Evolutionary conservation across 1,284 basidiomycete genomes (phyloP).

Genomic region (Porodaedalea pini): DNA sequence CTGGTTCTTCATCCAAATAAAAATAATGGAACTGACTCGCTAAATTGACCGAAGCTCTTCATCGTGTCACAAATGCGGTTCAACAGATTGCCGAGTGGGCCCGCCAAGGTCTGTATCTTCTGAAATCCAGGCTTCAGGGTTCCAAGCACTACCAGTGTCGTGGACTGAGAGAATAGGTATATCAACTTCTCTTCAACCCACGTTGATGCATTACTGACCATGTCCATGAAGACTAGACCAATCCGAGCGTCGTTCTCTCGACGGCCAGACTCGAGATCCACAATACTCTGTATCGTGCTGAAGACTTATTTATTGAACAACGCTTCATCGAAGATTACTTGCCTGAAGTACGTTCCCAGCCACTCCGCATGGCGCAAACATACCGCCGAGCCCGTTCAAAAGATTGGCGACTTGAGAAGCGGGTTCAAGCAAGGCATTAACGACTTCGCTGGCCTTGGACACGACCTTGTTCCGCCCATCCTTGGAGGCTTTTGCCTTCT

Average conservation of each 20-base stretch:
- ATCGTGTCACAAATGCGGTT: slow-evolving; percentile 14
- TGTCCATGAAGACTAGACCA: slow-evolving; percentile 18
- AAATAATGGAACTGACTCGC: slow-evolving; percentile 16
- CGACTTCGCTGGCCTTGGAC: slow-evolving; percentile 21
- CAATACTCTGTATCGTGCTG: slow-evolving; percentile 12
- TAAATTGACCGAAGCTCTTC: slow-evolving; percentile 23
- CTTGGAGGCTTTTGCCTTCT: slow-evolving; percentile 18
- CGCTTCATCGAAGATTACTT: slow-evolving; percentile 8
- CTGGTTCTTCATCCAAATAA: not conserved
- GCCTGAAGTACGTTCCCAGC: slow-evolving; percentile 19
- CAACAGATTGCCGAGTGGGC: slow-evolving; percentile 13
- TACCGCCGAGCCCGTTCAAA: slow-evolving; percentile 17
- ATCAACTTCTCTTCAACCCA: not conserved
- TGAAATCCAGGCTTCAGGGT: slow-evolving; percentile 20
- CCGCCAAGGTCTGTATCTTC: slow-evolving; percentile 6
- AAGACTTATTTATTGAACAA: not conserved
- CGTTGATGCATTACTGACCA: slow-evolving; percentile 5
- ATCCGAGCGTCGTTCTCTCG: slow-evolving; percentile 23
- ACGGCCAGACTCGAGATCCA: slow-evolving; percentile 19
- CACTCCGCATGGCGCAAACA: slow-evolving; percentile 20
- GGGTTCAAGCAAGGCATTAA: slow-evolving; percentile 22
- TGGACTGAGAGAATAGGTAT: slow-evolving; percentile 5
- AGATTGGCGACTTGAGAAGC: slow-evolving; percentile 21
- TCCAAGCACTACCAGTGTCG: slow-evolving; percentile 20
- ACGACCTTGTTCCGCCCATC: slow-evolving; percentile 20